A percentile compares a stretch with the other conserved stretches of the same genome.
These are phyloP conservation scores for Hydrangea macrophylla DNA, from an alignment of 148 eudicot genomes.

Conservation along the genomic window DNA sequence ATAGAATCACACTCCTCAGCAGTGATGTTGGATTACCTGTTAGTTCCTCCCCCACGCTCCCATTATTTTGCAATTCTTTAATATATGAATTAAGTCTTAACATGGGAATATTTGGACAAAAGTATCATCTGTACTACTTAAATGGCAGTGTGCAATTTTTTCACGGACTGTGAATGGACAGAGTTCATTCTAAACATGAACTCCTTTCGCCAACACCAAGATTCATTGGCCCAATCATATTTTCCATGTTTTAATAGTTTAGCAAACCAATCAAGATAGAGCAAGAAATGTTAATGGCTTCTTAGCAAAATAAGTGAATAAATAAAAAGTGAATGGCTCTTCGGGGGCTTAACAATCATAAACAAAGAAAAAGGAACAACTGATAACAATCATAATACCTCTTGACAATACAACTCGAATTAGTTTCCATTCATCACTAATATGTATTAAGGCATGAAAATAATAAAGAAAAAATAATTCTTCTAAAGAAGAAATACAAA, in stretches of 20 bases:
- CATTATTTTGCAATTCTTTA: background rate
- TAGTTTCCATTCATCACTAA: too few relatives aligned
- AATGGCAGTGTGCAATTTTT: background rate
- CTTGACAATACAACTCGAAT: too few relatives aligned
- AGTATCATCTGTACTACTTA: background rate
- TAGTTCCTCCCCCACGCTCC: constrained; percentile 20
- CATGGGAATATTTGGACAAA: background rate
- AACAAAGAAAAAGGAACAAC: too few relatives aligned
- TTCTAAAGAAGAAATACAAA: background rate
- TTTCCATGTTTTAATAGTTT: background rate
- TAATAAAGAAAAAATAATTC: too few relatives aligned
- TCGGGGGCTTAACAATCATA: too few relatives aligned
- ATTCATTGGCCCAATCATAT: background rate
- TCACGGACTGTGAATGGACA: background rate
- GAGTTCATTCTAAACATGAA: background rate
- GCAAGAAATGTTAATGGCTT: too few relatives aligned
- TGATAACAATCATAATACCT: too few relatives aligned
- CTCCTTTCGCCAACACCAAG: background rate
- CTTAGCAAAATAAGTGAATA: too few relatives aligned
- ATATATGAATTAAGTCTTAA: constrained; percentile 7
- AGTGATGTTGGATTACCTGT: constrained; percentile 92
- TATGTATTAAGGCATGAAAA: too few relatives aligned
- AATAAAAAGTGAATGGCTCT: too few relatives aligned
- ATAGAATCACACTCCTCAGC: constrained; percentile 72
- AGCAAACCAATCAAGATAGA: background rate